Evolutionary conservation across 108 stramenopile genomes (phyloP).

Genomic region (Pseudonitzschia delicatissima): DNA sequence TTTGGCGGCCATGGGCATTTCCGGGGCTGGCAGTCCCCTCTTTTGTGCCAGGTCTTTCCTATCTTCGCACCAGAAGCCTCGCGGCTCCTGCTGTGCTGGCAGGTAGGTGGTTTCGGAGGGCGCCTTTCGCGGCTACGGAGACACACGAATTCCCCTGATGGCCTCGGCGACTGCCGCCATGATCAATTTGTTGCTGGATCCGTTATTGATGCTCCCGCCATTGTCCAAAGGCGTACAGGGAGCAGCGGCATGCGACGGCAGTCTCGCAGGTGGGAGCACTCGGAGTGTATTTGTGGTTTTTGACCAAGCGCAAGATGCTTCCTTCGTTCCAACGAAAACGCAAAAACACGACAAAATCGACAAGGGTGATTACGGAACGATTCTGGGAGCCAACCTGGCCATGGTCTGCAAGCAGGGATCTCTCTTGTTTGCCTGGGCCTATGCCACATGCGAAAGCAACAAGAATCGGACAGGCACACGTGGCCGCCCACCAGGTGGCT

Average conservation of each 20-base stretch:
- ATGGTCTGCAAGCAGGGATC: slow-evolving; percentile 58
- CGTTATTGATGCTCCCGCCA: slow-evolving; percentile 69
- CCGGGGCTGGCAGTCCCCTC: slow-evolving; percentile 23
- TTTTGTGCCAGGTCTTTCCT: slow-evolving; percentile 32
- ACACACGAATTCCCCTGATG: slow-evolving; percentile 66
- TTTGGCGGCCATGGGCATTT: slow-evolving; percentile 67
- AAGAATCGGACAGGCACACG: slow-evolving; percentile 48
- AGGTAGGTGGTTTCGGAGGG: slow-evolving; percentile 74
- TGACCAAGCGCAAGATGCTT: slow-evolving; percentile 41
- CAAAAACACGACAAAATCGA: background rate
- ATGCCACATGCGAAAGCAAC: slow-evolving; percentile 56
- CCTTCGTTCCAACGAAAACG: background rate
- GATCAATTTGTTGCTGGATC: slow-evolving; percentile 72
- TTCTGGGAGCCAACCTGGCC: slow-evolving; percentile 52
- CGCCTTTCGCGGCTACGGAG: slow-evolving; percentile 69
- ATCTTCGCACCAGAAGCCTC: slow-evolving; percentile 49
- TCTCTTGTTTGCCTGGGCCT: slow-evolving; percentile 55
- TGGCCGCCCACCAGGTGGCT: slow-evolving; percentile 68
- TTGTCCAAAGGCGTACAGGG: slow-evolving; percentile 57
- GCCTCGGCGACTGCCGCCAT: slow-evolving; percentile 52
- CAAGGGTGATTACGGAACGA: slow-evolving; percentile 17
- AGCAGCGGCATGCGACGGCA: slow-evolving; percentile 78
- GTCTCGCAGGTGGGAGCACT: slow-evolving; percentile 50
- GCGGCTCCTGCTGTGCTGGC: slow-evolving; percentile 70
- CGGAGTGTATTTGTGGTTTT: slow-evolving; percentile 30